phyloP scores from a whole-genome alignment of 352 stramenopile species.

The Lagenidium giganteum region DNA sequence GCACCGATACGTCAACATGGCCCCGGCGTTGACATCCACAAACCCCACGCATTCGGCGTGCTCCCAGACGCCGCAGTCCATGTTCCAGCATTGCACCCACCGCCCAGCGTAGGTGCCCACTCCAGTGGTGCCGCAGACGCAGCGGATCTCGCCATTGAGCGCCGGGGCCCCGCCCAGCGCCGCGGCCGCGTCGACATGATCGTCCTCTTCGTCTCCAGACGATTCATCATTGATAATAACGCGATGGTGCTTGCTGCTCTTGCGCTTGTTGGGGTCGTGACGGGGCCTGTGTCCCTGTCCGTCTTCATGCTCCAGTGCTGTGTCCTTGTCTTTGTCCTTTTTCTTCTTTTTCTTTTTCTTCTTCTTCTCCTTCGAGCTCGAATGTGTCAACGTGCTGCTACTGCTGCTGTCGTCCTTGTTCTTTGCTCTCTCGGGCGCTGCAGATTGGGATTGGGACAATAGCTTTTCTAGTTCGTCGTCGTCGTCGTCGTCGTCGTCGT shows the following conservation, averaged over 20 bases:
- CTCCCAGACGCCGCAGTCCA: slow-evolving; percentile 60
- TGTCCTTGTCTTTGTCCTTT: slow-evolving; percentile 8
- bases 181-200: slow-evolving; percentile 11
- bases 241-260: not conserved
- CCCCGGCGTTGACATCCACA: slow-evolving; percentile 19
- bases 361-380: slow-evolving; percentile 1
- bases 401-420: not conserved
- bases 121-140: slow-evolving; percentile 38
- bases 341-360: slow-evolving; percentile 7
- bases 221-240: too few relatives aligned
- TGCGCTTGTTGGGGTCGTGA: not conserved
- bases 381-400: too few relatives aligned
- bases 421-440: too few relatives aligned
- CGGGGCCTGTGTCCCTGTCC: not conserved
- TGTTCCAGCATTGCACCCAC: slow-evolving; percentile 66
- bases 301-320: not conserved
- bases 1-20: slow-evolving; percentile 31
- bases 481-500: slow-evolving; percentile 35
- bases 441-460: slow-evolving; percentile 2
- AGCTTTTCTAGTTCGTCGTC: slow-evolving; percentile 32
- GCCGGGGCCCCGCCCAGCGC: too few relatives aligned
- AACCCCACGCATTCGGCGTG: slow-evolving; percentile 69
- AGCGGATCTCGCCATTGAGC: slow-evolving; percentile 58
- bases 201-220: slow-evolving; percentile 7
- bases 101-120: slow-evolving; percentile 47